These are phyloP conservation scores for Anthracocystis walkeri DNA, from an alignment of 1,284 basidiomycete species.

Conservation along the genomic window DNA sequence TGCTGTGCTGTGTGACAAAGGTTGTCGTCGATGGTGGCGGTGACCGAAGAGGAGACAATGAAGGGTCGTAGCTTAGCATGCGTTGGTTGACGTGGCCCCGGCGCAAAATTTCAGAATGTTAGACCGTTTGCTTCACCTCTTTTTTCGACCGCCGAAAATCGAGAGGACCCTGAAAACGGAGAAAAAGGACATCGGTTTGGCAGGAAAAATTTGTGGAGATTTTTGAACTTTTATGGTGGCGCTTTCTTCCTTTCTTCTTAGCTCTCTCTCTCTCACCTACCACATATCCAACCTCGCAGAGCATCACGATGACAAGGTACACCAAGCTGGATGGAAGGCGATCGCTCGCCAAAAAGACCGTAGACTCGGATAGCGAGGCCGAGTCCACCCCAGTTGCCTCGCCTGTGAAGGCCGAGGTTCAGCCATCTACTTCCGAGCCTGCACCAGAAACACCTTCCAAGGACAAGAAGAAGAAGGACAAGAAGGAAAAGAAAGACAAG, in stretches of 20 bases:
- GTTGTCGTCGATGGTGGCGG: neutral
- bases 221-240: slow-evolving; percentile 6
- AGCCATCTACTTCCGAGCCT: slow-evolving; percentile 4
- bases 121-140: neutral
- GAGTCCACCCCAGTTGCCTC: slow-evolving; percentile 16
- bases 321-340: slow-evolving; percentile 58
- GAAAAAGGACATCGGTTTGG: slow-evolving; percentile 5
- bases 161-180: slow-evolving; percentile 26
- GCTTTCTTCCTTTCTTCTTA: slow-evolving; percentile 1
- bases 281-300: neutral
- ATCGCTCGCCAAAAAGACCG: slow-evolving; percentile 45
- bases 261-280: neutral
- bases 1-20: neutral
- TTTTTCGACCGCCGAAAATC: neutral
- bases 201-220: slow-evolving; percentile 13
- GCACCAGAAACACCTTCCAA: slow-evolving; percentile 17
- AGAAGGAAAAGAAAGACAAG: slow-evolving; percentile 31
- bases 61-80: neutral
- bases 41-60: neutral
- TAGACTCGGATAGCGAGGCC: slow-evolving; percentile 41
- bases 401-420: slow-evolving; percentile 16
- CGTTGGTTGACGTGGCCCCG: slow-evolving; percentile 33
- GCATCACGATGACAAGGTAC: slow-evolving; percentile 54
- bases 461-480: slow-evolving; percentile 31
- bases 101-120: slow-evolving; percentile 4